phyloP scores from a whole-genome alignment of 805 yeast genomes.

The Nakazawaea ambrosiae region DNA sequence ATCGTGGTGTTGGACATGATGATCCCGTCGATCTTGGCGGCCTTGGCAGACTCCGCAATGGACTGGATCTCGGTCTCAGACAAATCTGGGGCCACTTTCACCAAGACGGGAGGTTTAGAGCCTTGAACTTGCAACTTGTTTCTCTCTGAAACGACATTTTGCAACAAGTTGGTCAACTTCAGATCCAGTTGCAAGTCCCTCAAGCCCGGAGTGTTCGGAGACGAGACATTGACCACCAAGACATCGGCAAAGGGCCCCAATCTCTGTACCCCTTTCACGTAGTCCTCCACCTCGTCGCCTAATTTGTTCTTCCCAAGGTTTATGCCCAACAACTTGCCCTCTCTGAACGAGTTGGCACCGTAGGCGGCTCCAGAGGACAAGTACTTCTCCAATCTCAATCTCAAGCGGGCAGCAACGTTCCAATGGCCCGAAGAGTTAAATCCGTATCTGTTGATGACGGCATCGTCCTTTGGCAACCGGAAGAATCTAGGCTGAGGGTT shows the following conservation, averaged over 20 bases:
- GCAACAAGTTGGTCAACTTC: conserved; percentile 61
- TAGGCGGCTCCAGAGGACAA: conserved; percentile 20
- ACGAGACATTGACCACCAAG: conserved; percentile 83
- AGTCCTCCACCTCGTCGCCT: conserved; percentile 87
- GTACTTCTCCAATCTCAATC: conserved; percentile 48
- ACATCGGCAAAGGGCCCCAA: conserved; percentile 86
- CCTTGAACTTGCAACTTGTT: conserved; percentile 36
- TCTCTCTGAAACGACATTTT: conserved; percentile 65
- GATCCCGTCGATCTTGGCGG: conserved; percentile 81
- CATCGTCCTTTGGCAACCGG: conserved; percentile 76
- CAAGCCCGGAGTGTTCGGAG: conserved; percentile 95
- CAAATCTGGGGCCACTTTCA: conserved; percentile 92
- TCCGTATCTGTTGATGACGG: conserved; percentile 92
- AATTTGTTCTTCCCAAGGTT: conserved; percentile 89
- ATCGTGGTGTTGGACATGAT: conserved; percentile 90
- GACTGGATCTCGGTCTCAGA: conserved; percentile 73
- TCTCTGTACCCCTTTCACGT: conserved; percentile 73
- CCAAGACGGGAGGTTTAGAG: conserved; percentile 67
- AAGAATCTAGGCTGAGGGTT: conserved; percentile 92
- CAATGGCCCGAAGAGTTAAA: conserved; percentile 89
- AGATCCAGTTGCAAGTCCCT: conserved; percentile 77
- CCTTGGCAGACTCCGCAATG: conserved; percentile 74
- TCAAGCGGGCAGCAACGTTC: conserved; percentile 60
- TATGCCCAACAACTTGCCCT: conserved; percentile 64
- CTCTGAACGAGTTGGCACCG: conserved; percentile 44